Evolutionary conservation across 1,284 basidiomycete species (phyloP).

Genomic region (Inonotus hispidus): DNA sequence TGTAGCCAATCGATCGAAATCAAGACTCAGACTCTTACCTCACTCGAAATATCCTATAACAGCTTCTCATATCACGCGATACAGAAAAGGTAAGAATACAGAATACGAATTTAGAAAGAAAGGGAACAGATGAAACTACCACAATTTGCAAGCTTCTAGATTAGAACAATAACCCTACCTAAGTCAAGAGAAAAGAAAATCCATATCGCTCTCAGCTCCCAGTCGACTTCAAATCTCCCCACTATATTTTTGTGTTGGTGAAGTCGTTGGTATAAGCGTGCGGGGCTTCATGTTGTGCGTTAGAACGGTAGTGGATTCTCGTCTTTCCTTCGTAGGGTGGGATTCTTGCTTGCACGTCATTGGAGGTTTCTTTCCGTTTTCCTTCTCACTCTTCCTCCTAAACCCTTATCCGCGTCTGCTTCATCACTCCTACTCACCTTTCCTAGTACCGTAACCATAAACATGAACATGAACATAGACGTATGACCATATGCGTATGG

Average conservation of each 20-base stretch:
- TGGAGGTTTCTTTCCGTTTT: constrained; percentile 13
- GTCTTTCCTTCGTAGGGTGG: not conserved
- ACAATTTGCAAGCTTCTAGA: too few relatives aligned
- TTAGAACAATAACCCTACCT: too few relatives aligned
- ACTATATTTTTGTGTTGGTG: constrained; percentile 17
- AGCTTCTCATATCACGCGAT: too few relatives aligned
- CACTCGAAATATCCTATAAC: too few relatives aligned
- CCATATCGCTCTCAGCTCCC: constrained; percentile 64
- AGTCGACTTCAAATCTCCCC: constrained; percentile 64
- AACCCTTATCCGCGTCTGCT: constrained; percentile 16
- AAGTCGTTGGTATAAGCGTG: constrained; percentile 89
- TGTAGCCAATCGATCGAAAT: too few relatives aligned
- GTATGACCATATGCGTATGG: constrained; percentile 7
- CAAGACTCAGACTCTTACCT: too few relatives aligned
- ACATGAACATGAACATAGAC: constrained; percentile 5
- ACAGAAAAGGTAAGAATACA: too few relatives aligned
- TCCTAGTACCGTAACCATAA: not conserved
- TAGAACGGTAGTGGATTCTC: constrained; percentile 36
- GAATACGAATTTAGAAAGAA: too few relatives aligned
- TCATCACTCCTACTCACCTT: constrained; percentile 13
- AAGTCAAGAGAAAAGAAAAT: not conserved
- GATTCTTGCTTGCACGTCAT: constrained; percentile 17
- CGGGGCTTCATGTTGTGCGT: constrained; percentile 86
- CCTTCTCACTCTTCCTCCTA: too few relatives aligned
- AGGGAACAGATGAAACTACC: too few relatives aligned